A percentile compares a stretch with the other conserved stretches of the same genome.
These are phyloP conservation scores for Kodamaea nitidulidarum DNA, from an alignment of 805 yeast genomes.

Conservation along the genomic window DNA sequence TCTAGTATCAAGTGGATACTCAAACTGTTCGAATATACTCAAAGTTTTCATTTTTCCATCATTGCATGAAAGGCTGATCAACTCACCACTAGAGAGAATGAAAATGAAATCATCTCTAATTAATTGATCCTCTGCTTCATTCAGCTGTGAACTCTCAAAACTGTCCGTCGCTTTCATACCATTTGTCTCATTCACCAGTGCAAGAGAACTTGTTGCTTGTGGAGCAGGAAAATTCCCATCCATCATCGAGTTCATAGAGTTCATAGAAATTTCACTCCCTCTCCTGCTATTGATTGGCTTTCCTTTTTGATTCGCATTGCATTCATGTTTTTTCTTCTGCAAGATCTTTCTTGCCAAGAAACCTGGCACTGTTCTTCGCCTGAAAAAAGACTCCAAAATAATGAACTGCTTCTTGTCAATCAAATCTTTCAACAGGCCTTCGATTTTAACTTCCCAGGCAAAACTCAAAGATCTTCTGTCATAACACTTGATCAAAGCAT, in stretches of 20 bases:
- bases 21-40: slow-evolving; percentile 22
- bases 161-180: slow-evolving; percentile 2
- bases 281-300: slow-evolving; percentile 22
- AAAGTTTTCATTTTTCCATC: slow-evolving; percentile 40
- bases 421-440: slow-evolving; percentile 25
- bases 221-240: slow-evolving; percentile 37
- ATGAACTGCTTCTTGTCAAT: slow-evolving; percentile 20
- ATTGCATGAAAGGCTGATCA: slow-evolving; percentile 46
- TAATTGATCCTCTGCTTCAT: slow-evolving; percentile 15
- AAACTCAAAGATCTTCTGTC: slow-evolving; percentile 52
- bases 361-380: slow-evolving; percentile 51
- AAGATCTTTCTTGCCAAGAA: slow-evolving; percentile 34
- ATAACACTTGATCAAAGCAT: slow-evolving; percentile 56
- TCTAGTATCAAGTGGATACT: slow-evolving; percentile 10
- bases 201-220: slow-evolving; percentile 3
- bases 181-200: slow-evolving; percentile 4
- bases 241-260: slow-evolving; percentile 19
- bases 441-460: slow-evolving; percentile 50
- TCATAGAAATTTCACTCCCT: slow-evolving; percentile 26
- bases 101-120: slow-evolving; percentile 47
- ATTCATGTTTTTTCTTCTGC: slow-evolving; percentile 17
- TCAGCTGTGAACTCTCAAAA: slow-evolving; percentile 2
- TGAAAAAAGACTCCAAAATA: slow-evolving; percentile 57
- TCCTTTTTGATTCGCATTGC: slow-evolving; percentile 5
- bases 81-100: slow-evolving; percentile 48